Evolutionary conservation across 2,329 filamentous ascomycete species (phyloP), one percentile per base, ranked within the genome.

Genomic region (Claviceps lovelessii): DNA sequence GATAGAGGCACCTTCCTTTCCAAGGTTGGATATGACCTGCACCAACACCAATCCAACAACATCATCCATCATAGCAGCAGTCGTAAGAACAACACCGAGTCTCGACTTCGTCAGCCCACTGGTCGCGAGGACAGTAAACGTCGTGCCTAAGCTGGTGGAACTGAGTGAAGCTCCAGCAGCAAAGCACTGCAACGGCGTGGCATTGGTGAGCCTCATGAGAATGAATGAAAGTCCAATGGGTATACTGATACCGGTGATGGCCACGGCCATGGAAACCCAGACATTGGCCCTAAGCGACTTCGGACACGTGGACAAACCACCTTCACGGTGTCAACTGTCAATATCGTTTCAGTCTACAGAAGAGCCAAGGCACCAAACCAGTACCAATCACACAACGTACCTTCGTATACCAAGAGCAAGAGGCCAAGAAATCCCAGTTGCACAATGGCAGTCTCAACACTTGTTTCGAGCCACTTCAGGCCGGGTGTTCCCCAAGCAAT

Each of bases 51-150:
- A 70, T 0, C 86, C 86, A 1, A 87, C 77, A 0, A 91, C 83
- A 68, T 93, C 87, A 63, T 93, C 88, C 70, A 93, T 79, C 79
- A 93, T 87, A 0, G 87, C 88, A 1, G 86, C 86, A 56, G 79
- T 83, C 2, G 80, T 79, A 0, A 90, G 73, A 0, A 93, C 78
- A 69, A 81, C 55, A 70, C 88, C 76, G 5, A 78, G 63, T 8
- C 75, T 68, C 2, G 74, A 73, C 1, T 65, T 59, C 1, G 64
- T 65, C 4, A 76, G 67, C 0, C 73, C 73, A 28, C 72, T 74
- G 0, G 70, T 65, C 13, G 68, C 63, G 0, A 78, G 67, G 5
- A 78, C 70, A 3, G 80, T 82, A 9, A 87, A 84, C 0, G 76
- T 78, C 0, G 86, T 90, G 5, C 86, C 86, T 0, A 90, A 71